These are phyloP conservation scores for Hordeum vulgare DNA, from an alignment of 176 grass and related monocot species.

Conservation along the genomic window MorexV3_pseudomolecules_assembly NC_058519.1:546713713-546714212, in stretches of 20 bases:
- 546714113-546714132: background rate
- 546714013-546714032: background rate
- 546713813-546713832: background rate
- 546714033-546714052: slow-evolving; percentile 43
- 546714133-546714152: background rate
- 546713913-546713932: background rate
- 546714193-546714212: background rate
- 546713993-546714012: background rate
- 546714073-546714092: background rate
- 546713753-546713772: background rate
- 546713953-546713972: background rate
- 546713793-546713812: background rate
- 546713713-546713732: too few relatives aligned
- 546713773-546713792: too few relatives aligned
- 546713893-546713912: background rate
- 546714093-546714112: background rate
- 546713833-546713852: background rate
- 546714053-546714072: slow-evolving; percentile 5
- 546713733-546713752: background rate
- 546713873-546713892: background rate
- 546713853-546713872: background rate
- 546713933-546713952: background rate
- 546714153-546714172: background rate
- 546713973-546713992: background rate
- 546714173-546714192: background rate